Percentiles rank a stretch among this genome's conserved stretches.
Evolutionary conservation across 768 basidiomycete genomes (phyloP).

Genomic region (Amanita subjunquillea): DNA sequence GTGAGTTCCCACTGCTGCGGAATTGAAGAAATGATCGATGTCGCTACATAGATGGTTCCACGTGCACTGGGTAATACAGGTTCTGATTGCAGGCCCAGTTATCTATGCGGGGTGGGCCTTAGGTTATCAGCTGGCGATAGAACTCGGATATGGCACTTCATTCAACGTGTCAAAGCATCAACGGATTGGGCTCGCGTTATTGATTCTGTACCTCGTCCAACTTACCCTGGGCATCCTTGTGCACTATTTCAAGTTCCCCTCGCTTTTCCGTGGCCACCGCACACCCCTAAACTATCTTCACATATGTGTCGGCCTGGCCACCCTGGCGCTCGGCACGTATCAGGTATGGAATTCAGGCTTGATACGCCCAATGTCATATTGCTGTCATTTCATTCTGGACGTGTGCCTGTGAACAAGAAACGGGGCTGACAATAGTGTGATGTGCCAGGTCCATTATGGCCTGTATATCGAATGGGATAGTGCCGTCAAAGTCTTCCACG

Average conservation of each 20-base stretch:
- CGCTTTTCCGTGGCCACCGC: slow-evolving; percentile 26
- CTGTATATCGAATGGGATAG: slow-evolving; percentile 35
- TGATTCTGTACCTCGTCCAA: slow-evolving; percentile 45
- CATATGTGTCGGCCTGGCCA: slow-evolving; percentile 40
- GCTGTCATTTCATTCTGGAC: not conserved
- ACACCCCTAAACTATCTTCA: slow-evolving; percentile 48
- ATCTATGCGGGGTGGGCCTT: slow-evolving; percentile 39
- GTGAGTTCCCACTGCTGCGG: slow-evolving; percentile 18
- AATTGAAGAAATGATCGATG: not conserved
- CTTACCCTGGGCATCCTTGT: slow-evolving; percentile 36
- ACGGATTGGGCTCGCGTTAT: slow-evolving; percentile 40
- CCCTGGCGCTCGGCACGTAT: slow-evolving; percentile 42
- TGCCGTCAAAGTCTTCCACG: slow-evolving; percentile 22
- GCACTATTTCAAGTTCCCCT: slow-evolving; percentile 40
- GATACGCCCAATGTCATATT: slow-evolving; percentile 6
- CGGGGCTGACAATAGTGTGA: not conserved
- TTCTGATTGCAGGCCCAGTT: slow-evolving; percentile 40
- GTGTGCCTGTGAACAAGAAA: not conserved
- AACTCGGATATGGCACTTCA: slow-evolving; percentile 16
- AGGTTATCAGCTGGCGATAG: slow-evolving; percentile 27
- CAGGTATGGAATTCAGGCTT: slow-evolving; percentile 22
- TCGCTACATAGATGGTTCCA: slow-evolving; percentile 32
- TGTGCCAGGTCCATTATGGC: slow-evolving; percentile 35
- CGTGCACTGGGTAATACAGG: slow-evolving; percentile 39
- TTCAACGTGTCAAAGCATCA: slow-evolving; percentile 34